These are phyloP conservation scores for Nemania abortiva DNA, from an alignment of 2,329 filamentous ascomycete genomes.

Conservation along the genomic window DNA sequence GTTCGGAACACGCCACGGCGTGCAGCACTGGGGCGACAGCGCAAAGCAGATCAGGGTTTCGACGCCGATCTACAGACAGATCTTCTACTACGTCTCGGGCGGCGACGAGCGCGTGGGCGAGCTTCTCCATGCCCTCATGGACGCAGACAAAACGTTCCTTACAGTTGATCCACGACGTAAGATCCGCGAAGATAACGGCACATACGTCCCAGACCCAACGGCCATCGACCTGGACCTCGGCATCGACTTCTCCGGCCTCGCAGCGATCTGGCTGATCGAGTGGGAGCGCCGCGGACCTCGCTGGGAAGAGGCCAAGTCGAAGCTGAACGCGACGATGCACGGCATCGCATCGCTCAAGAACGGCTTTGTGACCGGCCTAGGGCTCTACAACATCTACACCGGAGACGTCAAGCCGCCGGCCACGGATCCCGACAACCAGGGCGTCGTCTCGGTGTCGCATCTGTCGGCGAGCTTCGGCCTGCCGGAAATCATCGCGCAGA, in stretches of 20 bases:
- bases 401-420: slow-evolving; percentile 65
- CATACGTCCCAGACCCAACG: slow-evolving; percentile 59
- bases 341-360: slow-evolving; percentile 68
- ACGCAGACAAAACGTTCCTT: slow-evolving; percentile 65
- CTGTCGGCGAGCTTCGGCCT: slow-evolving; percentile 70
- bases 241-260: slow-evolving; percentile 70
- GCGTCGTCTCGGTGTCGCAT: slow-evolving; percentile 65
- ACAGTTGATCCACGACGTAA: slow-evolving; percentile 69
- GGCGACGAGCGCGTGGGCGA: slow-evolving; percentile 70
- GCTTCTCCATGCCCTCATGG: slow-evolving; percentile 63
- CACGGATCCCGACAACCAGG: slow-evolving; percentile 63
- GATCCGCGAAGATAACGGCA: slow-evolving; percentile 62
- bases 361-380: slow-evolving; percentile 69
- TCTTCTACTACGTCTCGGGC: slow-evolving; percentile 68
- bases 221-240: slow-evolving; percentile 65
- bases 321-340: slow-evolving; percentile 61
- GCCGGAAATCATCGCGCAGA: slow-evolving; percentile 67
- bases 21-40: slow-evolving; percentile 72
- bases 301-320: slow-evolving; percentile 64
- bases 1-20: slow-evolving; percentile 71
- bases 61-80: slow-evolving; percentile 67
- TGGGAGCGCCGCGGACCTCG: slow-evolving; percentile 68
- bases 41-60: slow-evolving; percentile 73
- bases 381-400: slow-evolving; percentile 62
- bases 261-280: slow-evolving; percentile 69